These are phyloP conservation scores for Yarrowia keelungensis DNA, from an alignment of 805 yeast species.

Conservation along the genomic window DNA sequence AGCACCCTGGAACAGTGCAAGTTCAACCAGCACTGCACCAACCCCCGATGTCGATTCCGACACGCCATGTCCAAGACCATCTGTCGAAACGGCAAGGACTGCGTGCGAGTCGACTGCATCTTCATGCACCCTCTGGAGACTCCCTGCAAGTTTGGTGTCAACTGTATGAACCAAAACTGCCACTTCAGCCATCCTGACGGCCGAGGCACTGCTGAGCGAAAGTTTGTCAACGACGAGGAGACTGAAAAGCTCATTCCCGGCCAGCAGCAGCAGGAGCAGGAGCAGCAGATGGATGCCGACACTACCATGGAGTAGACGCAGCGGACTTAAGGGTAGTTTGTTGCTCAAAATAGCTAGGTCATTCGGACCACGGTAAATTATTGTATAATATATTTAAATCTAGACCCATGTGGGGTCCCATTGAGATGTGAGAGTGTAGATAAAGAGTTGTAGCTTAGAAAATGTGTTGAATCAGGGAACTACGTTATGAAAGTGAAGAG, in stretches of 20 bases:
- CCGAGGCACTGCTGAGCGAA: slow-evolving; percentile 19
- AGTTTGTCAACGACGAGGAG: slow-evolving; percentile 16
- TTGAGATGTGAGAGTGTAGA: no score
- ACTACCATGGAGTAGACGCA: slow-evolving; percentile 7
- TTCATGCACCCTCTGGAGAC: slow-evolving; percentile 74
- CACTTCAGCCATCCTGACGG: slow-evolving; percentile 79
- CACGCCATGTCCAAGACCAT: slow-evolving; percentile 77
- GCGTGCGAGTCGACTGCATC: slow-evolving; percentile 80
- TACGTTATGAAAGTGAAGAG: no score
- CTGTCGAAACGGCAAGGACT: slow-evolving; percentile 82
- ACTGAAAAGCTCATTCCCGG: slow-evolving; percentile 29
- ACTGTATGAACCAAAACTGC: slow-evolving; percentile 77
- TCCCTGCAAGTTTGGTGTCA: slow-evolving; percentile 74
- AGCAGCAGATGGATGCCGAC: background rate
- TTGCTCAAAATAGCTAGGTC: slow-evolving; percentile 10
- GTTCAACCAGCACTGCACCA: slow-evolving; percentile 77
- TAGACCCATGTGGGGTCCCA: no score
- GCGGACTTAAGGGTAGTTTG: no score
- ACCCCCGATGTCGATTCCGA: slow-evolving; percentile 78
- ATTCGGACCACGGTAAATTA: slow-evolving; percentile 15
- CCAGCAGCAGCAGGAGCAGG: background rate
- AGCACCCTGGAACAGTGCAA: slow-evolving; percentile 82
- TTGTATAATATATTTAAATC: slow-evolving; percentile 16
- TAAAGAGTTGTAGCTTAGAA: no score
- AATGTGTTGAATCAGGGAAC: no score